These are phyloP conservation scores for Taphrina sp. DNA, from an alignment of 1,139 yeast genomes.

Conservation along the genomic window DNA sequence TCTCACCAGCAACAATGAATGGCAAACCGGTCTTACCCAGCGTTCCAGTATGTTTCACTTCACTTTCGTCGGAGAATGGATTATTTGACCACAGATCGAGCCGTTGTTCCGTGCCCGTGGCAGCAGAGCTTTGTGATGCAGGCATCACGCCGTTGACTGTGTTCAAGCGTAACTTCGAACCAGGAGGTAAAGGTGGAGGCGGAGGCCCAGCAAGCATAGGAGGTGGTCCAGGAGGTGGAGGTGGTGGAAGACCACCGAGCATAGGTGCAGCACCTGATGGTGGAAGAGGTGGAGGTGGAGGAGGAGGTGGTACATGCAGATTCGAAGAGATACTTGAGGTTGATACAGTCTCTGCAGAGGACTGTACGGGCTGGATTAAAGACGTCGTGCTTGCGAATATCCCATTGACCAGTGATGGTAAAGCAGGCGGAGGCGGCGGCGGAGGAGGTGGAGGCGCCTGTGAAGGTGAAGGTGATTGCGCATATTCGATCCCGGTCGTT, in stretches of 20 bases:
- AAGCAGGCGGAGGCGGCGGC: conserved; percentile 43
- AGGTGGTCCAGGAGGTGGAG: conserved; percentile 40
- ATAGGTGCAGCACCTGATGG: conserved; percentile 46
- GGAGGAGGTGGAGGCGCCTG: conserved; percentile 40
- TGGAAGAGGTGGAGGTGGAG: conserved; percentile 44
- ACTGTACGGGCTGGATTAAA: conserved; percentile 37
- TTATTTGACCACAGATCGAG: not conserved
- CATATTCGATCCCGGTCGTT: not conserved
- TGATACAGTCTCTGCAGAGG: not conserved
- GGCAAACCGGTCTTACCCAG: conserved; percentile 34
- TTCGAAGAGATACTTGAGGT: too few relatives aligned
- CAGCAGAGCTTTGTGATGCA: conserved; percentile 34
- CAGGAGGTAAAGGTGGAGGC: conserved; percentile 41
- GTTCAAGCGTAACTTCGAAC: too few relatives aligned
- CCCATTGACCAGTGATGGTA: conserved; percentile 42
- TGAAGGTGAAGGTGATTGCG: conserved; percentile 28
- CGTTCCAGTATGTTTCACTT: conserved; percentile 30
- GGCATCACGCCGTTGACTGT: too few relatives aligned
- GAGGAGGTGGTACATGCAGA: conserved; percentile 40
- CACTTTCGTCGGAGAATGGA: not conserved
- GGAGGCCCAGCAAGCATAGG: conserved; percentile 39
- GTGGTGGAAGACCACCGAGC: conserved; percentile 39
- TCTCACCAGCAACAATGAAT: conserved; percentile 30
- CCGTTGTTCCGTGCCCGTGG: not conserved
- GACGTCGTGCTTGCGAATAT: not conserved